Conservation (phyloP, 352 stramenopile genomes). For the Pythium chondricola region DNA sequence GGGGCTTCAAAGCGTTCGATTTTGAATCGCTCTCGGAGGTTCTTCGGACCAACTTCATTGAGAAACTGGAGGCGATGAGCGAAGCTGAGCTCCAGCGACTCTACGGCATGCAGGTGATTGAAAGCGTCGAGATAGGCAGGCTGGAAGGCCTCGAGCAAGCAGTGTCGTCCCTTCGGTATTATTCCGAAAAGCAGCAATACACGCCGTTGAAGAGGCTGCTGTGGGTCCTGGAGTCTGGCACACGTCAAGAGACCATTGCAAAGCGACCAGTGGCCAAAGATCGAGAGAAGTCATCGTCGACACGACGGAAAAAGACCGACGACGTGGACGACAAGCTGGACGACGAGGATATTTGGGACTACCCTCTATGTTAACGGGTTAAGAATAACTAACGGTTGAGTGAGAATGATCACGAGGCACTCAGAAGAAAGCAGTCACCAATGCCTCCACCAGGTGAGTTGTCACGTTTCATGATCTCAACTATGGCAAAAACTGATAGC, state of each 20-base stretch:
- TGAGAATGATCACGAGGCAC: too few relatives aligned
- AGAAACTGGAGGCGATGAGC: slow-evolving; percentile 55
- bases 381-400: too few relatives aligned
- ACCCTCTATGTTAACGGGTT: slow-evolving; percentile 37
- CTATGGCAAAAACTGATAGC: background rate
- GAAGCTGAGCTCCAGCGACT: slow-evolving; percentile 44
- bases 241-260: slow-evolving; percentile 20
- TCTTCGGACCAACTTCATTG: slow-evolving; percentile 57
- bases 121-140: slow-evolving; percentile 28
- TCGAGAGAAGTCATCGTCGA: background rate
- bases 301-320: background rate
- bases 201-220: slow-evolving; percentile 46
- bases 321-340: slow-evolving; percentile 21
- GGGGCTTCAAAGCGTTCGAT: slow-evolving; percentile 21
- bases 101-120: slow-evolving; percentile 29
- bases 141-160: slow-evolving; percentile 15
- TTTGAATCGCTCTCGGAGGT: slow-evolving; percentile 34
- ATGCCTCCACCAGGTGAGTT: slow-evolving; percentile 11
- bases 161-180: slow-evolving; percentile 43
- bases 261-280: slow-evolving; percentile 18
- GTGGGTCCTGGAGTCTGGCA: slow-evolving; percentile 46
- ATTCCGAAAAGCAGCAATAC: slow-evolving; percentile 43
- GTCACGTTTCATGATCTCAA: too few relatives aligned
- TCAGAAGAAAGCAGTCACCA: too few relatives aligned
- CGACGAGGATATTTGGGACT: slow-evolving; percentile 58